Evolutionary conservation across 2,329 filamentous ascomycete species (phyloP).

Genomic region (Pseudogymnoascus sp.): DNA sequence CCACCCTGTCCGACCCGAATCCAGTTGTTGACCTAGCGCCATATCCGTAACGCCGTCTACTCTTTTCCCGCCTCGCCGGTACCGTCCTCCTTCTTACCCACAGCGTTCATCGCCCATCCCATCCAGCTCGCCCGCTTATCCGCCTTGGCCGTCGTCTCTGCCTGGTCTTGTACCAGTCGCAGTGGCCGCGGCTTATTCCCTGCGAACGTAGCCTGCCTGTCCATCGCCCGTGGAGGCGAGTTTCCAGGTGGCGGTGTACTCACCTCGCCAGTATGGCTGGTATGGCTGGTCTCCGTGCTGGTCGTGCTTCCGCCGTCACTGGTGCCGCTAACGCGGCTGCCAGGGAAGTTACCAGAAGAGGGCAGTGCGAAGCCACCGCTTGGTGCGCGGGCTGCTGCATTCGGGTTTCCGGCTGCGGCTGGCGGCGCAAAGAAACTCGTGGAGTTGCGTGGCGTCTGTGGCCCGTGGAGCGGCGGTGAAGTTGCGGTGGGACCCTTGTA

Average conservation of each 20-base stretch:
- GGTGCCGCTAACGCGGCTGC: conserved; percentile 43
- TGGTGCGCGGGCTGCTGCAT: conserved; percentile 43
- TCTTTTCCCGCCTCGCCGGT: conserved; percentile 8
- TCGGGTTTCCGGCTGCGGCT: conserved; percentile 42
- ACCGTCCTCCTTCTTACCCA: conserved; percentile 22
- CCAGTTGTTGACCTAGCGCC: conserved; percentile 3
- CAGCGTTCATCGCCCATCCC: conserved; percentile 40
- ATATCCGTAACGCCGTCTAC: conserved; percentile 8
- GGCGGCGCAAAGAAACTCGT: conserved; percentile 54
- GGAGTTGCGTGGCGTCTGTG: conserved; percentile 47
- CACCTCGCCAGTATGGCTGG: conserved; percentile 57
- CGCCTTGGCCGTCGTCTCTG: conserved; percentile 36
- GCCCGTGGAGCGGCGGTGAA: conserved; percentile 46
- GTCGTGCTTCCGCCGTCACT: conserved; percentile 1
- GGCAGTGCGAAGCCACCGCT: conserved; percentile 37
- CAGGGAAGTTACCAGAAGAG: conserved; percentile 57
- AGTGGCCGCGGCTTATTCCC: conserved; percentile 76
- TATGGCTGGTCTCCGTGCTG: conserved; percentile 53
- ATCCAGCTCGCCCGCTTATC: conserved; percentile 59
- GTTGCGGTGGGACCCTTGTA: conserved; percentile 63
- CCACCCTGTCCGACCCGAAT: not conserved
- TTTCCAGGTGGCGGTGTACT: conserved; percentile 40
- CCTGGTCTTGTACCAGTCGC: conserved; percentile 74
- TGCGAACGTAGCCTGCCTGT: conserved; percentile 51
- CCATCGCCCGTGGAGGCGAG: conserved; percentile 42